Conservation (phyloP, 2,329 filamentous ascomycete species). For the Bipolaris bicolor region DNA sequence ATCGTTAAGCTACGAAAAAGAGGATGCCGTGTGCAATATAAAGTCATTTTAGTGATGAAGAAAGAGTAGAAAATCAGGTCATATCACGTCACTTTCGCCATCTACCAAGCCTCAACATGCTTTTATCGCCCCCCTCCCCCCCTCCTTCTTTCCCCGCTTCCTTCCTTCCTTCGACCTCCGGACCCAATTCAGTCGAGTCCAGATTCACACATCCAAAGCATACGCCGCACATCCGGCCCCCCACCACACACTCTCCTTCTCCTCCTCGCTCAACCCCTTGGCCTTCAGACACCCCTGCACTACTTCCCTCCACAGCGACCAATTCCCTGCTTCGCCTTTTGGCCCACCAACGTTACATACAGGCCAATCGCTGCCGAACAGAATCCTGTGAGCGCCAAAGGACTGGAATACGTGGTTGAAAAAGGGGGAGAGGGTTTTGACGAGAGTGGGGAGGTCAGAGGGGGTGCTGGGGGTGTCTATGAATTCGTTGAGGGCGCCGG, state of each 20-base stretch:
- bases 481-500: conserved; percentile 83
- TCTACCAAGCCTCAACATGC: too few species aligned
- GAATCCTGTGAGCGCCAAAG: conserved; percentile 71
- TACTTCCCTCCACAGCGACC: conserved; percentile 75
- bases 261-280: conserved; percentile 61
- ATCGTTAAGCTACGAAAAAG: too few species aligned
- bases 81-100: too few species aligned
- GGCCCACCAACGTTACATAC: conserved; percentile 76
- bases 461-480: conserved; percentile 45
- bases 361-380: conserved; percentile 96
- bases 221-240: conserved; percentile 77
- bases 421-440: conserved; percentile 30
- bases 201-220: conserved; percentile 28
- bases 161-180: too few species aligned
- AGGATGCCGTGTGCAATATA: too few species aligned
- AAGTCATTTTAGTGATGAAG: too few species aligned
- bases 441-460: conserved; percentile 2
- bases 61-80: too few species aligned
- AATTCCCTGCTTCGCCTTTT: conserved; percentile 62
- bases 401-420: conserved; percentile 62
- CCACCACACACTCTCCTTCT: conserved; percentile 72
- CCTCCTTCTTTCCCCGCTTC: too few species aligned
- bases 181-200: too few species aligned
- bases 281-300: conserved; percentile 68
- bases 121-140: too few species aligned